Percentiles rank a stretch among this genome's conserved stretches.
Conservation (phyloP, 2,329 filamentous ascomycete genomes). For the Fusarium decemcellulare region DNA sequence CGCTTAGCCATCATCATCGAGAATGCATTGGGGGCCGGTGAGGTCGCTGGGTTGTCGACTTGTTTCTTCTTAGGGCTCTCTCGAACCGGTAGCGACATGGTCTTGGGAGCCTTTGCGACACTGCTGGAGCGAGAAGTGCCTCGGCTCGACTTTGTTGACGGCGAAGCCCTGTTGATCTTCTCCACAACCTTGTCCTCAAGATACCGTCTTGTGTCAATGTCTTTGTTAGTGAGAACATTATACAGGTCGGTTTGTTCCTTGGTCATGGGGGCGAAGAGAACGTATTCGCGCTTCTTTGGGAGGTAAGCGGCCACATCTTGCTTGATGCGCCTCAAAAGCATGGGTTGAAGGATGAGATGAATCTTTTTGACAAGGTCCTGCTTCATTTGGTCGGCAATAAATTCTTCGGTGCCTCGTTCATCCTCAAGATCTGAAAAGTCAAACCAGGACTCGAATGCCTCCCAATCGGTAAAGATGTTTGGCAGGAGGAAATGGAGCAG, state of each 20-base stretch:
- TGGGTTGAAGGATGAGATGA: constrained; percentile 92
- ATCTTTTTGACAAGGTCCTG: constrained; percentile 76
- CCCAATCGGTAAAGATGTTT: constrained; percentile 92
- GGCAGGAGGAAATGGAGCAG: constrained; percentile 93
- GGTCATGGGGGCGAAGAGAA: constrained; percentile 93
- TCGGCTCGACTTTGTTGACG: constrained; percentile 50
- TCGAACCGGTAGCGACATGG: constrained; percentile 52
- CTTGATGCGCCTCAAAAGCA: constrained; percentile 90
- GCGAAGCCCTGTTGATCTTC: constrained; percentile 61
- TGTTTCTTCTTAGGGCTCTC: constrained; percentile 54
- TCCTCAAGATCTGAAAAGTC: constrained; percentile 95
- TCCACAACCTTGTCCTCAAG: constrained; percentile 85
- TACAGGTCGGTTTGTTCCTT: constrained; percentile 93
- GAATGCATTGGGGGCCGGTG: constrained; percentile 62
- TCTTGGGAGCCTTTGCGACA: constrained; percentile 34
- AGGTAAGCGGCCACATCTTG: constrained; percentile 91
- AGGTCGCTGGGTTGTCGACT: constrained; percentile 34
- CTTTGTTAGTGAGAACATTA: constrained; percentile 71
- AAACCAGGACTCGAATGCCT: constrained; percentile 96
- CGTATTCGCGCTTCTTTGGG: constrained; percentile 97
- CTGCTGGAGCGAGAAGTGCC: constrained; percentile 58
- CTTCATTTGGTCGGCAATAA: constrained; percentile 81
- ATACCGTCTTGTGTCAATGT: constrained; percentile 77
- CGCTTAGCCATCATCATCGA: constrained; percentile 67
- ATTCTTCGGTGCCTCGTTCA: constrained; percentile 82